Conservation (phyloP, 495 filamentous ascomycete species). For the Hypoxylon fragiforme region DNA sequence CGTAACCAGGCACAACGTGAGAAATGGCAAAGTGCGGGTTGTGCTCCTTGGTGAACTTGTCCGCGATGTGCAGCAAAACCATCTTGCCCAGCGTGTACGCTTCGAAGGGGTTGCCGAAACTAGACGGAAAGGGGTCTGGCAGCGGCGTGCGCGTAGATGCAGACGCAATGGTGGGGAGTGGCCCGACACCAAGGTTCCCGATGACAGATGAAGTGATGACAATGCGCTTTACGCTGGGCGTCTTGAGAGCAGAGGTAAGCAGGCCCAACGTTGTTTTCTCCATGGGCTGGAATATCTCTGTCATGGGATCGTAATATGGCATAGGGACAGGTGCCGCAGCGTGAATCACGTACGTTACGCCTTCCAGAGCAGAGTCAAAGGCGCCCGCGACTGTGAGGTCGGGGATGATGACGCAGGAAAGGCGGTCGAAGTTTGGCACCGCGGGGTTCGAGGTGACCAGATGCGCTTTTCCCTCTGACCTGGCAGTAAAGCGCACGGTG, state of each 20-base stretch:
- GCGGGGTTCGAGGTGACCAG: slow-evolving; percentile 33
- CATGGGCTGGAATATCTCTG: slow-evolving; percentile 38
- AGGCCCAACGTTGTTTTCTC: slow-evolving; percentile 27
- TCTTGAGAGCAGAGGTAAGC: slow-evolving; percentile 36
- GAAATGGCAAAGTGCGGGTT: slow-evolving; percentile 45
- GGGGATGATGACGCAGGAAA: slow-evolving; percentile 46
- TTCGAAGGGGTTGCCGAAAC: slow-evolving; percentile 26
- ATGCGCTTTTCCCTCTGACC: slow-evolving; percentile 36
- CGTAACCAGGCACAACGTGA: slow-evolving; percentile 44
- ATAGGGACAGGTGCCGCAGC: slow-evolving; percentile 47
- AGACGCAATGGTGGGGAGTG: slow-evolving; percentile 12
- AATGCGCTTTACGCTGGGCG: slow-evolving; percentile 33
- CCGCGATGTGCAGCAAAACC: slow-evolving; percentile 38
- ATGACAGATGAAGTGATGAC: slow-evolving; percentile 42
- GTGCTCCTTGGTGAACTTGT: slow-evolving; percentile 37
- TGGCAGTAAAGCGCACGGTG: slow-evolving; percentile 41
- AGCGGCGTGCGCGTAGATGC: slow-evolving; percentile 18
- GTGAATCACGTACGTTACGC: slow-evolving; percentile 52
- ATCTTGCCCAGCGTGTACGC: slow-evolving; percentile 44
- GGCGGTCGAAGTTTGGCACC: no score
- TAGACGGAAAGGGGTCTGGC: slow-evolving; percentile 7
- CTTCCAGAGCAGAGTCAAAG: slow-evolving; percentile 50
- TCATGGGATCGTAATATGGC: slow-evolving; percentile 18
- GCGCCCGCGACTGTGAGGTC: slow-evolving; percentile 47
- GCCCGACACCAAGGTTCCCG: slow-evolving; percentile 13